Percentiles rank a stretch among this genome's conserved stretches.
Conservation (phyloP, 148 eudicot genomes). For the Camellia granthamiana region DNA sequence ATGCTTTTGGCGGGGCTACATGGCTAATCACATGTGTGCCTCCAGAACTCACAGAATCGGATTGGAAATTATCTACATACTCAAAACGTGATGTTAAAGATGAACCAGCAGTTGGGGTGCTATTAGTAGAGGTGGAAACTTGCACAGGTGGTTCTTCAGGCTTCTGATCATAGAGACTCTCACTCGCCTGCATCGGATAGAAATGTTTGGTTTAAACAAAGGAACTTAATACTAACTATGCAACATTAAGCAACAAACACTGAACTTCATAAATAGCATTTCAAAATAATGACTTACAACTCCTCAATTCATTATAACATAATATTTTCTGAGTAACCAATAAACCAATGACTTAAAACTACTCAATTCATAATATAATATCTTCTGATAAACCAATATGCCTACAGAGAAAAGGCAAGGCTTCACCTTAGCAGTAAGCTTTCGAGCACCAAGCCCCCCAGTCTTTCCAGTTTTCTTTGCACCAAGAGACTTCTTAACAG, state of each 20-base stretch:
- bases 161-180: conserved; percentile 90
- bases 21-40: conserved; percentile 56
- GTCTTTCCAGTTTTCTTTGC: conserved; percentile 79
- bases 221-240: not conserved
- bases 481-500: conserved; percentile 80
- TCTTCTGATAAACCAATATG: not conserved
- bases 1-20: conserved; percentile 78
- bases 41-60: conserved; percentile 52
- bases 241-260: not conserved
- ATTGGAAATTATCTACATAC: conserved; percentile 63
- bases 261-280: conserved; percentile 1
- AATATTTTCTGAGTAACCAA: not conserved
- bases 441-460: conserved; percentile 94
- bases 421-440: conserved; percentile 78
- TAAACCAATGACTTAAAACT: not conserved
- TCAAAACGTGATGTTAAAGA: conserved; percentile 81
- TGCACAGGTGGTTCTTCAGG: conserved; percentile 85
- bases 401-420: not conserved
- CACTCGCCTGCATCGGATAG: conserved; percentile 63
- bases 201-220: not conserved
- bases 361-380: not conserved
- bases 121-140: conserved; percentile 58
- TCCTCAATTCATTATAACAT: not conserved
- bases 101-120: conserved; percentile 39
- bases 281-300: not conserved